Percentiles rank a stretch among this genome's conserved stretches.
These are phyloP conservation scores for Chlamydomonas sp. DNA, from an alignment of 139 green algal genomes.

Conservation along the genomic window DNA sequence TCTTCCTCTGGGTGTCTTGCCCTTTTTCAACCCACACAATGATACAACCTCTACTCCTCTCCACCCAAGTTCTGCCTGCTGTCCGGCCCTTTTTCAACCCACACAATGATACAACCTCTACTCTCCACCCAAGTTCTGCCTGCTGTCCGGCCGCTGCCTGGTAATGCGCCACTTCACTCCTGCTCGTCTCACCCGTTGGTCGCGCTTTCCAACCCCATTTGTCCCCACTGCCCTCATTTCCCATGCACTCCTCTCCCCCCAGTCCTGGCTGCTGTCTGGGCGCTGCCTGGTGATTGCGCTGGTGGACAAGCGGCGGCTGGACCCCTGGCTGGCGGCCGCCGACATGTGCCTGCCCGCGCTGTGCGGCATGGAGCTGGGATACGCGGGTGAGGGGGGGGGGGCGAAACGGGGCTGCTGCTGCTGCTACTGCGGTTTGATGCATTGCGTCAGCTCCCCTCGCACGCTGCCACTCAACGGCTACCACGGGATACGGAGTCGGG, in stretches of 20 bases:
- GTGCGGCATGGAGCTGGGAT: constrained; percentile 36
- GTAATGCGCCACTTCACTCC: constrained; percentile 51
- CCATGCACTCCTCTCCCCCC: not conserved
- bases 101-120: too few species aligned
- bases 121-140: not conserved
- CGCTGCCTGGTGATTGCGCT: constrained; percentile 78
- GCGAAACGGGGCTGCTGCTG: not conserved
- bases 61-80: constrained; percentile 22
- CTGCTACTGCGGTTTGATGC: not conserved
- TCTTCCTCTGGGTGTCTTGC: too few species aligned
- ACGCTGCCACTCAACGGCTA: not conserved
- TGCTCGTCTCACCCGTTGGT: not conserved
- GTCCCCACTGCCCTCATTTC: not conserved
- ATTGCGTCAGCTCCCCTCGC: not conserved
- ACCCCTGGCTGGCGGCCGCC: constrained; percentile 17
- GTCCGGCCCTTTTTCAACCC: too few species aligned
- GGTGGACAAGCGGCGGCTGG: constrained; percentile 85
- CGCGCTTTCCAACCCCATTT: not conserved
- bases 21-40: too few species aligned
- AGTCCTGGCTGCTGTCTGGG: constrained; percentile 51
- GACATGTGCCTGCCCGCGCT: constrained; percentile 18
- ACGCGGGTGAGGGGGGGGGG: not conserved
- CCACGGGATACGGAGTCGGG: not conserved
- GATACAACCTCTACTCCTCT: too few species aligned
- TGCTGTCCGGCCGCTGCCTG: constrained; percentile 64